These are phyloP conservation scores for Podaxis mareebaensis DNA, from an alignment of 768 basidiomycete genomes.

Conservation along the genomic window DNA sequence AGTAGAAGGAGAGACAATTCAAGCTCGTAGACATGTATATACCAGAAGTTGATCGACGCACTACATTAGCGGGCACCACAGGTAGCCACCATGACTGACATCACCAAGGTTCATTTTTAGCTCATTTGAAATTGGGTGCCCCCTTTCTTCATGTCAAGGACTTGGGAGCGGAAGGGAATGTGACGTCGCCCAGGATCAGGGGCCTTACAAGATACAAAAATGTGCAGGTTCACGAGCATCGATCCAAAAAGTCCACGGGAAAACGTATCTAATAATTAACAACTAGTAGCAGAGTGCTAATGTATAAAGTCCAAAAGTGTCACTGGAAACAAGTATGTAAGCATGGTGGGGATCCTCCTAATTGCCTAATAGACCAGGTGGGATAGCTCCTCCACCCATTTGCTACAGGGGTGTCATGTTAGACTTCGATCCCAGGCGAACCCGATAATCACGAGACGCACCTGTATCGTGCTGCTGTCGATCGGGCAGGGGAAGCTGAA, in stretches of 20 bases:
- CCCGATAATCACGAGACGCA: background rate
- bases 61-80: background rate
- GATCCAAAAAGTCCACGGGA: background rate
- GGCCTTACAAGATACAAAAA: background rate
- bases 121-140: background rate
- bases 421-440: background rate
- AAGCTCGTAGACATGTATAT: background rate
- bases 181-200: background rate
- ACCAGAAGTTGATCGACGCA: background rate
- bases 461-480: background rate
- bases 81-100: background rate
- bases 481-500: constrained; percentile 70
- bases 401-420: background rate
- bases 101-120: background rate
- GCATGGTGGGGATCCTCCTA: background rate
- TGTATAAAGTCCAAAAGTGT: background rate
- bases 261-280: background rate
- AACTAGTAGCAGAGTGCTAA: background rate
- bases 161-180: background rate
- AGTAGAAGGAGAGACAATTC: background rate
- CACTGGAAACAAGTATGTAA: background rate
- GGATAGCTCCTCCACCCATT: background rate
- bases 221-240: background rate
- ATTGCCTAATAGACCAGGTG: background rate
- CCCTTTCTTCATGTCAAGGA: background rate